Percentiles rank a stretch among this genome's conserved stretches.
Evolutionary conservation across 257 asterid species (phyloP).

Genomic region (Scutellaria minor): DNA sequence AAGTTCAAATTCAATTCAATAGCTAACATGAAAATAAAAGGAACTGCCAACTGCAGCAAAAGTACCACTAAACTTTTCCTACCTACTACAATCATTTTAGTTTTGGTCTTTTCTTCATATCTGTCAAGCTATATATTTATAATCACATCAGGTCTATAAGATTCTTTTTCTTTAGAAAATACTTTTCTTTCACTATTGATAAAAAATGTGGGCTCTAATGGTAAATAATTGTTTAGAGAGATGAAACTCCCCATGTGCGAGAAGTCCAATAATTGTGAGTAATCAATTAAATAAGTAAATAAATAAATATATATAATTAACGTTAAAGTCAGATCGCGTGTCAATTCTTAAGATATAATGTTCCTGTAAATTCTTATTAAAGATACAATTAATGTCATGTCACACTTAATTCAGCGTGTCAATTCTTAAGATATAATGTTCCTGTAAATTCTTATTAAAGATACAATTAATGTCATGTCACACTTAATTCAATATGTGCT

Average conservation of each 20-base stretch:
- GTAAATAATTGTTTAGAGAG: slow-evolving; percentile 25
- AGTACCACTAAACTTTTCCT: slow-evolving; percentile 20
- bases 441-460: not conserved
- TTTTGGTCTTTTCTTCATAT: slow-evolving; percentile 14
- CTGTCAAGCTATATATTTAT: not conserved
- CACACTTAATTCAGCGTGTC: not conserved
- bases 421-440: slow-evolving; percentile 24
- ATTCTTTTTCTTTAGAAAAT: not conserved
- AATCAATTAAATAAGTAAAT: not conserved
- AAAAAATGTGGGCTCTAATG: slow-evolving; percentile 10
- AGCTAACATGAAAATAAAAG: slow-evolving; percentile 28
- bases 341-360: slow-evolving; percentile 28
- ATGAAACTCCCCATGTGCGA: slow-evolving; percentile 28
- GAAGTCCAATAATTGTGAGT: slow-evolving; percentile 29
- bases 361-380: not conserved
- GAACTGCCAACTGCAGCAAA: slow-evolving; percentile 16
- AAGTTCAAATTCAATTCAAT: slow-evolving; percentile 5
- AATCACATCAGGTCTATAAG: not conserved
- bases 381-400: not conserved
- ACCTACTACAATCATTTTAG: slow-evolving; percentile 30
- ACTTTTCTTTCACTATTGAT: slow-evolving; percentile 2
- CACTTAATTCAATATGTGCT: not conserved
- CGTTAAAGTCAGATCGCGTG: not conserved
- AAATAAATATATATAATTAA: not conserved
- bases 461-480: not conserved